Percentiles rank a stretch among this genome's conserved stretches.
Conservation (phyloP, 164 flowering plant species). For the Magnolia kwangsiensis region DNA sequence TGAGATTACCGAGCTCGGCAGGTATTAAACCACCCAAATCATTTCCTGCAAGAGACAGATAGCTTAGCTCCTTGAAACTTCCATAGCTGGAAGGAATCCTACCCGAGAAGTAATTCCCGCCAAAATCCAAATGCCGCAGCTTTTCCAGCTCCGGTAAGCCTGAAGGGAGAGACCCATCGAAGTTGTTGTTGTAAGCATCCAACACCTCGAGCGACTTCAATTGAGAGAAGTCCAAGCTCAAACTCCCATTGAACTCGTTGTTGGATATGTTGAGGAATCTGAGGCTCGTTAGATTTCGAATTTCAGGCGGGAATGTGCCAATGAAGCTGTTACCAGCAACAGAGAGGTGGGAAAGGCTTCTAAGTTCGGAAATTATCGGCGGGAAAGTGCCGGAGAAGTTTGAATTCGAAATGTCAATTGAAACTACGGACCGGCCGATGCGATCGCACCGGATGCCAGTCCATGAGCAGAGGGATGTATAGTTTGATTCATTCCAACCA, state of each 20-base stretch:
- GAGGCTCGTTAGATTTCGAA: constrained; percentile 36
- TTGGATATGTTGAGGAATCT: constrained; percentile 50
- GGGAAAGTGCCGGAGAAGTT: constrained; percentile 52
- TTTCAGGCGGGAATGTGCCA: constrained; percentile 34
- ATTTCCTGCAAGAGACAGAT: constrained; percentile 51
- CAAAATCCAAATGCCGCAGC: constrained; percentile 48
- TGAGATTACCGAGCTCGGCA: constrained; percentile 54
- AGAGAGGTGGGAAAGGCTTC: constrained; percentile 33
- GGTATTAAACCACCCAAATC: constrained; percentile 54
- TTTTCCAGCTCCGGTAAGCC: constrained; percentile 32
- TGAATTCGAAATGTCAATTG: constrained; percentile 41
- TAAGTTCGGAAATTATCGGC: constrained; percentile 35
- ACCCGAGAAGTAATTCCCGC: constrained; percentile 64
- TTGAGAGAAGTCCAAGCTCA: constrained; percentile 41
- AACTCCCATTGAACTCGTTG: constrained; percentile 52
- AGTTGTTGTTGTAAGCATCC: constrained; percentile 54
- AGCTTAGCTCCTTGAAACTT: constrained; percentile 33
- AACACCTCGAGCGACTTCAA: constrained; percentile 41
- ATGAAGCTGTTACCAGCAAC: constrained; percentile 40
- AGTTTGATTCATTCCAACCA: constrained; percentile 47
- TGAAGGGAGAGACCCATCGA: constrained; percentile 46
- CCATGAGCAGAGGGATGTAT: constrained; percentile 54
- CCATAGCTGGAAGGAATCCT: constrained; percentile 49
- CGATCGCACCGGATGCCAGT: constrained; percentile 48
- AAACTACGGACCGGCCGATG: constrained; percentile 24